Evolutionary conservation across 495 filamentous ascomycete species (phyloP), one percentile per base, ranked within the genome.

Genomic region (Aspergillus ostianus): DNA sequence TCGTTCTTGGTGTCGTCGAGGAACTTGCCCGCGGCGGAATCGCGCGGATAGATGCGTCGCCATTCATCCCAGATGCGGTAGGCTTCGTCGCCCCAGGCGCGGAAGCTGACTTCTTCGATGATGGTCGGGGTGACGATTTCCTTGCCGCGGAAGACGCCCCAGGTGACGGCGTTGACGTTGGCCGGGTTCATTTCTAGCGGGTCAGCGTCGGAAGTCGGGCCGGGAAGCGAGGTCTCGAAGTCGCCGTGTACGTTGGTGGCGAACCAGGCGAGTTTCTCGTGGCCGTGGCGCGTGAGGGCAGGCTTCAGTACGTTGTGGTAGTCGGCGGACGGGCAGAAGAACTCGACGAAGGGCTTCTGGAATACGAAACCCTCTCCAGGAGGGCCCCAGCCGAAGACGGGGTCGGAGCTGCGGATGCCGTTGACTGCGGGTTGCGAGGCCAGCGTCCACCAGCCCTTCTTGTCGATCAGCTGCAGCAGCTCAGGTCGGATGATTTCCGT

Each of bases 111-210:
- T 62, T 94, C 88, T 72, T 98, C 94, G 62, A 98, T 97, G 70
- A 98, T 98, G 19, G 94, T 98, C 20, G 94, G 94, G 17, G 94
- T 96, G 65, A 95, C 84, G 63, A 98, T 98, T 78, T 98, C 94
- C 74, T 97, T 97, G 19, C 92, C 93, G 2, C 89, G 88, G 73
- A 98, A 98, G 13, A 89, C 88, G 36, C 94, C 94, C 94, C 94
- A 98, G 3, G 94, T 98, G 3, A 98, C 94, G 1, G 95, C 91
- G 69, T 98, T 96, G 45, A 95, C 91, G 19, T 84, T 80, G 44
- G 82, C 81, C 15, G 70, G 68, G 69, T 71, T 73, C 21, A 74
- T 67, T n/a, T 76, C 70, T 45, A 75, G 70, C 12, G 67, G 65
- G 8, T 75, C 76, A 10, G 67, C 51, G 27, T 74, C 73, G 10